Conservation (phyloP, 2,329 filamentous ascomycete genomes). For the Hysterium pulicare region DNA sequence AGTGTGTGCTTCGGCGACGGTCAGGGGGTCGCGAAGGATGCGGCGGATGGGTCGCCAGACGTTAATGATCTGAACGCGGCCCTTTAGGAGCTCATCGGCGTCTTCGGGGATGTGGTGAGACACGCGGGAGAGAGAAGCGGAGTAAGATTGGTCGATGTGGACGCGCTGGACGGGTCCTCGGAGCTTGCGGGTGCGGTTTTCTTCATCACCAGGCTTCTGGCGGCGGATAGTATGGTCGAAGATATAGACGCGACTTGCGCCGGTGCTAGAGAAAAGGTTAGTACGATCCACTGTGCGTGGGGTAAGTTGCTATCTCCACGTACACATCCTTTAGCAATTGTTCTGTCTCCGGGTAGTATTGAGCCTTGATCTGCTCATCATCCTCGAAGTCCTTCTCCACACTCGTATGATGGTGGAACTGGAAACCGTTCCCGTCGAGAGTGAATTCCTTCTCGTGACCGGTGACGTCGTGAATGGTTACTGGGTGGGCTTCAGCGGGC, state of each 20-base stretch:
- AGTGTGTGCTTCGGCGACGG: constrained; percentile 26
- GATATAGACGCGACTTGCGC: constrained; percentile 55
- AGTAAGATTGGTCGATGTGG: constrained; percentile 58
- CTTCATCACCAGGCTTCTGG: constrained; percentile 17
- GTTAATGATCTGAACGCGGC: constrained; percentile 35
- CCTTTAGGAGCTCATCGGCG: constrained; percentile 23
- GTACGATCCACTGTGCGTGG: constrained; percentile 26
- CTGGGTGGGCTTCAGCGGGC: constrained; percentile 22
- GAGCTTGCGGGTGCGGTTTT: constrained; percentile 15
- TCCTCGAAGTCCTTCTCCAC: constrained; percentile 34
- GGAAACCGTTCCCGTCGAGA: constrained; percentile 41
- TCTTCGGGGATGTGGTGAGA: constrained; percentile 29
- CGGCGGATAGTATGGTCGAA: constrained; percentile 63
- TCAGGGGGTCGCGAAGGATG: constrained; percentile 30
- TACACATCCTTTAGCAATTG: constrained; percentile 38
- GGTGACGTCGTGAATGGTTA: constrained; percentile 43
- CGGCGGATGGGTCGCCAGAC: constrained; percentile 36
- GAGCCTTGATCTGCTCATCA: constrained; percentile 31
- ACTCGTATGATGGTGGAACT: constrained; percentile 27
- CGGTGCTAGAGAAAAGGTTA: constrained; percentile 56
- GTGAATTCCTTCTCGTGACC: constrained; percentile 43
- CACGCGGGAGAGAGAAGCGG: constrained; percentile 23
- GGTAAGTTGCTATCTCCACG: constrained; percentile 8
- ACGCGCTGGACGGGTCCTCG: constrained; percentile 51
- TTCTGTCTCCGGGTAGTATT: constrained; percentile 35